A percentile compares a stretch with the other conserved stretches of the same genome.
Evolutionary conservation across 176 grass and related monocot genomes (phyloP).

Genomic region (Carex scoparia): DNA sequence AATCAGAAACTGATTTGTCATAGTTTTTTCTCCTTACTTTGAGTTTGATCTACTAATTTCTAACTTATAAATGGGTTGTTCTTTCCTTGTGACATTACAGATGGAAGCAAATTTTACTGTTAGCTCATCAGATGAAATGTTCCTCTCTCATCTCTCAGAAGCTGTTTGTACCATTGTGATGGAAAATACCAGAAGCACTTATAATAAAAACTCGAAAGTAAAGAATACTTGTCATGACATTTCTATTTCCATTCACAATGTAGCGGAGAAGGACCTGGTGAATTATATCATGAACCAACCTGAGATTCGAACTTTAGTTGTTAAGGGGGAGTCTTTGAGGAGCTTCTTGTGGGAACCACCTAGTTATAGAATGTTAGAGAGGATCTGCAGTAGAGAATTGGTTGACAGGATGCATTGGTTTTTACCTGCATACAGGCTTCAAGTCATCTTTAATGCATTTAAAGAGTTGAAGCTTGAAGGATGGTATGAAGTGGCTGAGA

Average conservation of each 20-base stretch:
- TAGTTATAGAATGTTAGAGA: conserved; percentile 44
- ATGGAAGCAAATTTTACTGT: conserved; percentile 32
- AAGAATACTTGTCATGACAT: conserved; percentile 60
- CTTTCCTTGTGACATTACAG: conserved; percentile 33
- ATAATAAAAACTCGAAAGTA: conserved; percentile 25
- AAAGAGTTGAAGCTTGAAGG: conserved; percentile 57
- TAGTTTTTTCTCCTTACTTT: neutral
- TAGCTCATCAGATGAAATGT: conserved; percentile 58
- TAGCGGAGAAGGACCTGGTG: conserved; percentile 45
- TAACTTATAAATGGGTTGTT: conserved; percentile 13
- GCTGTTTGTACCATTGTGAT: conserved; percentile 54
- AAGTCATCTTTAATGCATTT: conserved; percentile 47
- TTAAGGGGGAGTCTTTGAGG: conserved; percentile 22
- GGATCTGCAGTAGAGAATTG: conserved; percentile 37
- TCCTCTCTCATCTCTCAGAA: conserved; percentile 68
- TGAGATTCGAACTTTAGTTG: conserved; percentile 35
- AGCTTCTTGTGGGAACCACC: conserved; percentile 63
- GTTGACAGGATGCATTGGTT: conserved; percentile 59
- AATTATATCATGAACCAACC: conserved; percentile 40
- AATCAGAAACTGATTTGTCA: neutral
- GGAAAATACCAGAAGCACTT: conserved; percentile 36
- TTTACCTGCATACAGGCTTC: conserved; percentile 62
- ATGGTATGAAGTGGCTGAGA: conserved; percentile 48
- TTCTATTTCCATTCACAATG: conserved; percentile 55
- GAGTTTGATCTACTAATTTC: neutral